phyloP scores from a whole-genome alignment of 2,329 filamentous ascomycete species.

The Exophiala calicioides region DNA sequence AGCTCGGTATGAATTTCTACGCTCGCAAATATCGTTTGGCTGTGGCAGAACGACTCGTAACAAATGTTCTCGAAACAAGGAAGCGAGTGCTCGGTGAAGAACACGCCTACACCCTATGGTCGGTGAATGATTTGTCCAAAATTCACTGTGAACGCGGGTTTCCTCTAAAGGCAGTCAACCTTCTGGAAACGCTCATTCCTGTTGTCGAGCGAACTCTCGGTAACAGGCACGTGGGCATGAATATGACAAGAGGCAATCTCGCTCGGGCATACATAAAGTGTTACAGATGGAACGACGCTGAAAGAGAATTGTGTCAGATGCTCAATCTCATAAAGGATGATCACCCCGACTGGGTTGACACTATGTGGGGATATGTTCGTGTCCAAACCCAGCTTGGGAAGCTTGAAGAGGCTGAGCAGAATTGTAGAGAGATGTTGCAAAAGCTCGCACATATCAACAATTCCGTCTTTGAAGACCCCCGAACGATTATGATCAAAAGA shows the following conservation, averaged over 20 bases:
- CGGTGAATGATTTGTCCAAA: constrained; percentile 27
- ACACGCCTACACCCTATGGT: constrained; percentile 31
- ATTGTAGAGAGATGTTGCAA: constrained; percentile 21
- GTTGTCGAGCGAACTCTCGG: constrained; percentile 30
- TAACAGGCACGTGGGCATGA: constrained; percentile 30
- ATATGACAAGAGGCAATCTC: constrained; percentile 35
- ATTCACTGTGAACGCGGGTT: constrained; percentile 23
- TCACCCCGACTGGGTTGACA: constrained; percentile 30
- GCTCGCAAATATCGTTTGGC: constrained; percentile 14
- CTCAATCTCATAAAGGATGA: constrained; percentile 12
- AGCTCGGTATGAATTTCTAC: constrained; percentile 23
- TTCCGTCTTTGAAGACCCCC: too few relatives aligned
- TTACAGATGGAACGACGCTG: constrained; percentile 27
- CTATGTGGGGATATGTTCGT: constrained; percentile 28
- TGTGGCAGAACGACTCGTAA: constrained; percentile 25
- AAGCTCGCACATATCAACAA: too few relatives aligned
- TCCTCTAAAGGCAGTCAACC: constrained; percentile 71
- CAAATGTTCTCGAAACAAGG: constrained; percentile 22
- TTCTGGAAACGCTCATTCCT: constrained; percentile 22
- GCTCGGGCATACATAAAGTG: constrained; percentile 30
- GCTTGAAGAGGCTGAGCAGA: constrained; percentile 24
- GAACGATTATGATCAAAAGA: too few relatives aligned
- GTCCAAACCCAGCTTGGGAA: constrained; percentile 23
- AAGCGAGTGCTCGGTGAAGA: constrained; percentile 26
- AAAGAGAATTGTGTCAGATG: constrained; percentile 19